phyloP scores from a whole-genome alignment of 306 rosid species.

The Corylus heterophylla region DNA sequence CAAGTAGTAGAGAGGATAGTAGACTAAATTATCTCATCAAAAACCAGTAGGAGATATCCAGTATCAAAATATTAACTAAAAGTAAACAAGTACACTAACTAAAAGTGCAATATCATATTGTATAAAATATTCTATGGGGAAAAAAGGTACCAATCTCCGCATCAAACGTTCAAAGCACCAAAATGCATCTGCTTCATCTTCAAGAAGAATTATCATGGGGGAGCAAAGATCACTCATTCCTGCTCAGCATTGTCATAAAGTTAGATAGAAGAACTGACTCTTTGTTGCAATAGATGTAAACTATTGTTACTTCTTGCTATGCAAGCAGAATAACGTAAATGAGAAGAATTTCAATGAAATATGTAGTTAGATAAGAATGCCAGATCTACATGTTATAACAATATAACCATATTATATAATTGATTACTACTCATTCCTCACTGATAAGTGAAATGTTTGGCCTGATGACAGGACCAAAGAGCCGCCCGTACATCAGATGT shows the following conservation, averaged over 20 bases:
- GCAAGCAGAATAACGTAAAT: not conserved
- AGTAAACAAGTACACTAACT: not conserved
- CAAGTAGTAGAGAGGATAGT: not conserved
- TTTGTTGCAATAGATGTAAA: constrained; percentile 15
- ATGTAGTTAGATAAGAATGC: not conserved
- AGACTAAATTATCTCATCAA: not conserved
- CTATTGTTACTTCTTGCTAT: not conserved
- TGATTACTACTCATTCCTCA: not conserved
- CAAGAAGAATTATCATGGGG: constrained; percentile 95
- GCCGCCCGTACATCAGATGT: too few relatives aligned
- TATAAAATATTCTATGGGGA: not conserved
- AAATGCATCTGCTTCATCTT: constrained; percentile 97
- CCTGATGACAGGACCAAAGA: too few relatives aligned
- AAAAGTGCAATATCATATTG: constrained; percentile 3
- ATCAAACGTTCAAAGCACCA: constrained; percentile 99
- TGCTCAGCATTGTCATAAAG: constrained; percentile 43
- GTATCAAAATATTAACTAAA: not conserved
- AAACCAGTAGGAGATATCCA: not conserved
- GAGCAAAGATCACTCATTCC: constrained; percentile 99
- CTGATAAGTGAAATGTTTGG: not conserved
- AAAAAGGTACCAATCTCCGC: constrained; percentile 87
- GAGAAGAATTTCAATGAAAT: not conserved
- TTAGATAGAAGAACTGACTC: constrained; percentile 24
- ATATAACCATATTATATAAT: not conserved
- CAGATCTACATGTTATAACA: not conserved